A percentile compares a stretch with the other conserved stretches of the same genome.
Evolutionary conservation across 108 stramenopile species (phyloP).

Genomic region (Phaeodactylum tricornutum): DNA sequence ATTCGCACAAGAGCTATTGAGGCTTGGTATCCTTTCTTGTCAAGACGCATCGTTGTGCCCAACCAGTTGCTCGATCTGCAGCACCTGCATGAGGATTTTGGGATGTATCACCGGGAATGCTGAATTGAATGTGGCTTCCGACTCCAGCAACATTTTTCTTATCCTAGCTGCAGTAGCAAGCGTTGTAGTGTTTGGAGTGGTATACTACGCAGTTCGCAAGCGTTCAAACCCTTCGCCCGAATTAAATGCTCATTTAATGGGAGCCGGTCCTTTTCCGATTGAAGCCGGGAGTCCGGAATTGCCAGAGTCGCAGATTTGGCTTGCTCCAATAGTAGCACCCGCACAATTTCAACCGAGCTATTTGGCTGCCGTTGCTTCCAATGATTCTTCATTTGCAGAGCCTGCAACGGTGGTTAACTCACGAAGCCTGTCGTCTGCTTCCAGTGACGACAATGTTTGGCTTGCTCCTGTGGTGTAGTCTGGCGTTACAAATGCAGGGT

Average conservation of each 20-base stretch:
- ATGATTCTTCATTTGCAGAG: neutral
- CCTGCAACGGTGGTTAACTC: neutral
- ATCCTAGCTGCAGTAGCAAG: neutral
- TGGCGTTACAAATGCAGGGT: too few relatives aligned
- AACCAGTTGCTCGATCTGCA: constrained; percentile 35
- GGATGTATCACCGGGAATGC: constrained; percentile 14
- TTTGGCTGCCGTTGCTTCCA: neutral
- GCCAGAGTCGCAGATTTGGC: neutral
- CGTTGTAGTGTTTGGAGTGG: too few relatives aligned
- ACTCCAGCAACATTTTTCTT: neutral
- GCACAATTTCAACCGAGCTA: constrained; percentile 1
- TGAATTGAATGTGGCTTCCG: neutral
- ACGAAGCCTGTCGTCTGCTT: neutral
- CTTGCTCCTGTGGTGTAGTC: neutral
- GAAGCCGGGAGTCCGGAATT: neutral
- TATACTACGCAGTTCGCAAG: too few relatives aligned
- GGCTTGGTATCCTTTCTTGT: constrained; percentile 28
- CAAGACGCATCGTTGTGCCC: constrained; percentile 30
- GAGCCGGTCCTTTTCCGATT: neutral
- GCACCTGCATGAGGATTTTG: constrained; percentile 33
- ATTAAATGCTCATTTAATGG: too few relatives aligned
- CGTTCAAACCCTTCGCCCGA: too few relatives aligned
- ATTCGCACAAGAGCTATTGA: constrained; percentile 40
- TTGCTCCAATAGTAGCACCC: neutral
- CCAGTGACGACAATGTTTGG: neutral